Base-by-base conservation (phyloP, 352 stramenopile genomes). In the Paralagenidium karlingii region DNA sequence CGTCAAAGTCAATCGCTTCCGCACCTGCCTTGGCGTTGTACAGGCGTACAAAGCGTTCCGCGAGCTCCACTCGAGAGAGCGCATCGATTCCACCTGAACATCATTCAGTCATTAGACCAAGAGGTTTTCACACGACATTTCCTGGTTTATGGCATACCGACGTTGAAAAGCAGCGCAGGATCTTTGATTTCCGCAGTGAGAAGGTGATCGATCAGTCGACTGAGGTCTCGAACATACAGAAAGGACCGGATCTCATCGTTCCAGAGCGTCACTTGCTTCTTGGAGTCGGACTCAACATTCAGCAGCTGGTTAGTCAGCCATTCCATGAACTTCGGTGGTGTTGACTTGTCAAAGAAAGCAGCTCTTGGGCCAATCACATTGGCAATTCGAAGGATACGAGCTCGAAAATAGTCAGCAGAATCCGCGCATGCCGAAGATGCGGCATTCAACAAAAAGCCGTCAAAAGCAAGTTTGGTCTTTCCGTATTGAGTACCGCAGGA, bases 171-270 rank as follows among this genome's bases (percentile, higher is more conserved):
- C 20, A 28, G 16, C 6, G 19, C 22, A 1, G 26, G 9, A 1
- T 29, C 1, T 13, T 34, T 9, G 18, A 25, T 27, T 21, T n/a
- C n/a, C n/a, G n/a, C n/a, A n/a, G 12, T 38, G 11, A 76, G 26
- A 12, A 80, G 22, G 34, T 25, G 28, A 39, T 68, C 55, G 15
- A 79, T 20, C 18, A 79, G 40, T 1, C 40, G 21, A 8, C 55
- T 53, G n/a, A 83, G 53, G 39, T 83, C 66, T 6, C 52, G 33
- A 21, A 81, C 52, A 40, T 60, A 73, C 19, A 81, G 43, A 31
- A 73, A 83, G 19, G 69, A 83, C 12, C 69, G 63, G 43, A 75
- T 50, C 47, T 83, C 69, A 43, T 83, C 69, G 34, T 44, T 60
- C 69, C 69, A 83, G 15, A 83, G 46, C 8, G 51, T 49, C 11